Conservation (phyloP, 1,284 basidiomycete species). For the Trichosporon ovoides region DNA sequence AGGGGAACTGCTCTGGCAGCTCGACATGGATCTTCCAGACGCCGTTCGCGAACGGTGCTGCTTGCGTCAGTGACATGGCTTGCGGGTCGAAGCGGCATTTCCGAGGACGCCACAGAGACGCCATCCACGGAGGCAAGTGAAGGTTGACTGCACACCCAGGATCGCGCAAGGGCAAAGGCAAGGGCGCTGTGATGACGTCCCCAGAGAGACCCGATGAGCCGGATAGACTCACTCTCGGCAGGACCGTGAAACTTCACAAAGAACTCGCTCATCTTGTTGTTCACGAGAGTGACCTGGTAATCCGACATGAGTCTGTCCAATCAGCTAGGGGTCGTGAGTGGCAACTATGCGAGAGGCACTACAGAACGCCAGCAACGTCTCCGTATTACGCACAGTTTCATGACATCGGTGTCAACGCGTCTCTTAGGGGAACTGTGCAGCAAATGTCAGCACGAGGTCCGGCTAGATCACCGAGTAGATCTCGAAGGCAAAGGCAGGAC, state of each 20-base stretch:
- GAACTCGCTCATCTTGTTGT: conserved; percentile 99
- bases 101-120: neutral
- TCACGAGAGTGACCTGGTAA: conserved; percentile 92
- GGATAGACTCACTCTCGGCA: conserved; percentile 69
- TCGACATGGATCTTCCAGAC: conserved; percentile 99
- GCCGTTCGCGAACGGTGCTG: conserved; percentile 91
- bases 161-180: neutral
- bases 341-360: conserved; percentile 6
- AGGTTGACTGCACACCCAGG: conserved; percentile 4
- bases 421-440: conserved; percentile 69
- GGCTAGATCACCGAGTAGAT: neutral
- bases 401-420: conserved; percentile 97
- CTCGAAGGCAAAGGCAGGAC: neutral
- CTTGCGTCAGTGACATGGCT: conserved; percentile 5
- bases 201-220: too few relatives aligned
- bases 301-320: conserved; percentile 86
- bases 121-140: conserved; percentile 2
- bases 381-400: conserved; percentile 87
- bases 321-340: conserved; percentile 13
- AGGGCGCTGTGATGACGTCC: too few relatives aligned
- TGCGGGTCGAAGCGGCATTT: neutral
- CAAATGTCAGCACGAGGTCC: conserved; percentile 6
- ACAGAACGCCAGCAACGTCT: neutral
- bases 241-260: conserved; percentile 94
- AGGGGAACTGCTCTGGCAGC: conserved; percentile 97